These are phyloP conservation scores for Lizonia empirigonia DNA, from an alignment of 2,329 filamentous ascomycete genomes.

Conservation along the genomic window DNA sequence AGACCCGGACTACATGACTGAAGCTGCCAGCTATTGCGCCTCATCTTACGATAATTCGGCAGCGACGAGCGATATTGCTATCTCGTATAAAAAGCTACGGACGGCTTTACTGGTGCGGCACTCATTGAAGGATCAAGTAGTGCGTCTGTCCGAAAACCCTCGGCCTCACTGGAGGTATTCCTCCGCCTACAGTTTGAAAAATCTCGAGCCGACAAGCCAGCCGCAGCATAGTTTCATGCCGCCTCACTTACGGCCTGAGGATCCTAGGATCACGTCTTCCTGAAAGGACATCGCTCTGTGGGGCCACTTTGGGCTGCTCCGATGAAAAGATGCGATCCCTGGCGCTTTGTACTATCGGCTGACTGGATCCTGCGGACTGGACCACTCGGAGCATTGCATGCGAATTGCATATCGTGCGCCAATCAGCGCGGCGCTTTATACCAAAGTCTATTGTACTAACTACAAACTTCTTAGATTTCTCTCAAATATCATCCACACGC, in stretches of 20 bases:
- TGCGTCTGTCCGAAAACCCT: too few species aligned
- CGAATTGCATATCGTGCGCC: constrained; percentile 30
- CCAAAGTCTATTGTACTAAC: constrained; percentile 36
- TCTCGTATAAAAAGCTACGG: neutral
- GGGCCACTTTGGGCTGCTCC: constrained; percentile 1
- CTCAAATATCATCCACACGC: constrained; percentile 51
- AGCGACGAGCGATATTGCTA: constrained; percentile 34
- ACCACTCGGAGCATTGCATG: constrained; percentile 20
- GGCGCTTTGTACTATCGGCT: constrained; percentile 23
- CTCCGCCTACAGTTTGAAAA: too few species aligned
- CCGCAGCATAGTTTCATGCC: neutral
- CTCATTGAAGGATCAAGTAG: too few species aligned
- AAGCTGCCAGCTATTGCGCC: constrained; percentile 29
- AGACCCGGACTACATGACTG: constrained; percentile 28
- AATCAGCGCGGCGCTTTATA: constrained; percentile 25
- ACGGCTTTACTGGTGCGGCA: neutral
- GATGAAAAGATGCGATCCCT: neutral
- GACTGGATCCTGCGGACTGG: constrained; percentile 30
- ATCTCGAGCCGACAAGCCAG: too few species aligned
- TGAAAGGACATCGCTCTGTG: neutral
- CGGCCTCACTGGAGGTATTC: too few species aligned
- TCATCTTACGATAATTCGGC: constrained; percentile 32
- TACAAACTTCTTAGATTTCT: constrained; percentile 49
- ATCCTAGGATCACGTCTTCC: neutral
- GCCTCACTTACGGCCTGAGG: constrained; percentile 28